Conservation (phyloP, 805 yeast genomes). For the Yamadazyma sp. region DNA sequence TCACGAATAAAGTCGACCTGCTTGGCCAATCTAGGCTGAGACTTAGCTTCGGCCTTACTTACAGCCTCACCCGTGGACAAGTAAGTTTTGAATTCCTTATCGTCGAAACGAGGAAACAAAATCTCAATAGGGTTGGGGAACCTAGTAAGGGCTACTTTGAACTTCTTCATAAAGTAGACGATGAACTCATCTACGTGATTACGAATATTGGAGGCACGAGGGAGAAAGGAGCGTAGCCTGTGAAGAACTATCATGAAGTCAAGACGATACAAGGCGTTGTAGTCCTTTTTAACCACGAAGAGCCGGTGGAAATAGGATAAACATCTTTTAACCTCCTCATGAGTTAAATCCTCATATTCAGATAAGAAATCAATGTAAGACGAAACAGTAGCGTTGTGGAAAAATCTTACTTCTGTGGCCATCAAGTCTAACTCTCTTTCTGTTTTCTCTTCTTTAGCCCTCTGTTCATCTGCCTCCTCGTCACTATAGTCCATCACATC, state of each 20-base stretch:
- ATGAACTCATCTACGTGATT: conserved; percentile 65
- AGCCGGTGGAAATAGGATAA: conserved; percentile 70
- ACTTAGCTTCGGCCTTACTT: conserved; percentile 16
- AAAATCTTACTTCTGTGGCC: conserved; percentile 44
- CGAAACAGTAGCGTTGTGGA: conserved; percentile 60
- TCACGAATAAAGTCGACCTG: conserved; percentile 34
- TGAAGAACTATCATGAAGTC: conserved; percentile 70
- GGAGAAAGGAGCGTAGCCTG: conserved; percentile 47
- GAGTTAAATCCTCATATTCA: conserved; percentile 60
- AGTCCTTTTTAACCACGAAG: conserved; percentile 58
- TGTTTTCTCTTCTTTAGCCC: conserved; percentile 36
- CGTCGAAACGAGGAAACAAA: conserved; percentile 59
- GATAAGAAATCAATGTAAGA: conserved; percentile 63
- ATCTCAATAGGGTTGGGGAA: conserved; percentile 65
- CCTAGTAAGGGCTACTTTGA: conserved; percentile 47
- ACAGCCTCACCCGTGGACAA: conserved; percentile 59
- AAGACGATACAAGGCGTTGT: conserved; percentile 58
- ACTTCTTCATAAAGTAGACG: conserved; percentile 60
- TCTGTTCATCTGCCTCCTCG: conserved; percentile 32
- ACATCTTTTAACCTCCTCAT: conserved; percentile 59
- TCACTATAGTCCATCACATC: conserved; percentile 35
- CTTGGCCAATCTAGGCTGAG: conserved; percentile 34
- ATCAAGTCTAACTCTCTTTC: conserved; percentile 50
- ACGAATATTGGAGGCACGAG: conserved; percentile 46
- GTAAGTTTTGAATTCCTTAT: conserved; percentile 46